Base-by-base conservation (phyloP, 2,329 filamentous ascomycete species). In the Fragosphaeria purpurea region DNA sequence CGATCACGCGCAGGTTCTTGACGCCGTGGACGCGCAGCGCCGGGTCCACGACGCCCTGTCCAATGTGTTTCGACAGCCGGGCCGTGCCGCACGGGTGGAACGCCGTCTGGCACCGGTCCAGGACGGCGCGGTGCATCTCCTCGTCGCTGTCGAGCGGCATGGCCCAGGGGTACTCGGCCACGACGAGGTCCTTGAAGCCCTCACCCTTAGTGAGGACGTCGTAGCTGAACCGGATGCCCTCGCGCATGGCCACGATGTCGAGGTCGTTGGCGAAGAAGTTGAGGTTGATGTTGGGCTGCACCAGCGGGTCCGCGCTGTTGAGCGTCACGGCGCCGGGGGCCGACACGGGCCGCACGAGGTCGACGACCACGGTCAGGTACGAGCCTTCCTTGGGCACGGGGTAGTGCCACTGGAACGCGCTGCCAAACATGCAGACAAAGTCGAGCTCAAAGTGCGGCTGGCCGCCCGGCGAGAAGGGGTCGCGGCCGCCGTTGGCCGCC, bases 381-480 rank as follows among this genome's bases (percentile, higher is more conserved):
- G 68, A 67, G 0, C 77, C 78, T 30, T 57, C 46, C 3, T 61
- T 59, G 4, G 70, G 69, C 0, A 59, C 53, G 0, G 70, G 70
- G 55, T 65, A 69, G 59, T 73, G 71, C 70, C 70, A 73, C 60
- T 73, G 70, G 62, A 74, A 73, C 5, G 70, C 70, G 43, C 64
- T 65, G 44, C 65, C 56, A 59, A 82, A 83, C 67, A 82, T 72
- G 48, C 70, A 66, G 9, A 83, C 73, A 57, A 83, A 83, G 63
- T 83, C 79, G 37, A 80, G 69, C 63, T 81, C 77, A 55, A 81
- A 80, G 55, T 81, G 77, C 32, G 78, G 77, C 61, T 81, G 76
- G 6, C 75, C 77, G 4, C 63, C 67, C 0, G 77, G 77, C 2
- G 71, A 71, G 57, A 80, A 80, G 3, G 77, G 77, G 50, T 81